Conservation (phyloP, 176 grass and related monocot genomes). For the Elaeis guineensis region DNA sequence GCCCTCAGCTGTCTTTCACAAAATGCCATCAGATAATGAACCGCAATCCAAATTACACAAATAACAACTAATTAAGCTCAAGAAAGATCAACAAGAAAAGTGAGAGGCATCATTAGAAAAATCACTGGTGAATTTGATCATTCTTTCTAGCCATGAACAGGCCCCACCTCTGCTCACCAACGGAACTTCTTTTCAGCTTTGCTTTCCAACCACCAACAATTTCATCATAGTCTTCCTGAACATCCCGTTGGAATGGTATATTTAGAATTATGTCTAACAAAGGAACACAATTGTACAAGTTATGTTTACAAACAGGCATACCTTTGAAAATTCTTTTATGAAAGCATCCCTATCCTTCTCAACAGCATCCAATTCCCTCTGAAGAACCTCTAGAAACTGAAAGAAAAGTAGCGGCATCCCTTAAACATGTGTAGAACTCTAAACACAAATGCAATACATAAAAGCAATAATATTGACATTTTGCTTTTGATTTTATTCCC, state of each 20-base stretch:
- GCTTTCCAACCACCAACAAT: slow-evolving; percentile 94
- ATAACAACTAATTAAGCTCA: too few species aligned
- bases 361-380: slow-evolving; percentile 56
- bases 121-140: not conserved
- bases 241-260: not conserved
- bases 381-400: slow-evolving; percentile 68
- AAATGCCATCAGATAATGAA: too few species aligned
- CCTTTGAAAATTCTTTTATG: slow-evolving; percentile 75
- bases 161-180: slow-evolving; percentile 90
- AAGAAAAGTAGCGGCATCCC: not conserved
- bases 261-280: too few species aligned
- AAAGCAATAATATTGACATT: too few species aligned
- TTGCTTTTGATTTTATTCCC: too few species aligned
- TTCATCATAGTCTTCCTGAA: slow-evolving; percentile 78
- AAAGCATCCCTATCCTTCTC: slow-evolving; percentile 77
- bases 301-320: slow-evolving; percentile 17
- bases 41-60: too few species aligned
- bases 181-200: slow-evolving; percentile 74
- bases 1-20: too few species aligned
- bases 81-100: too few species aligned
- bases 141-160: slow-evolving; percentile 82
- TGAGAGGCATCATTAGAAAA: too few species aligned
- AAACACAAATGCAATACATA: too few species aligned
- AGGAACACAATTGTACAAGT: not conserved
- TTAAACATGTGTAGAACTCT: too few species aligned